Evolutionary conservation across 2,329 filamentous ascomycete species (phyloP).

Genomic region (Diaporthe citri): DNA sequence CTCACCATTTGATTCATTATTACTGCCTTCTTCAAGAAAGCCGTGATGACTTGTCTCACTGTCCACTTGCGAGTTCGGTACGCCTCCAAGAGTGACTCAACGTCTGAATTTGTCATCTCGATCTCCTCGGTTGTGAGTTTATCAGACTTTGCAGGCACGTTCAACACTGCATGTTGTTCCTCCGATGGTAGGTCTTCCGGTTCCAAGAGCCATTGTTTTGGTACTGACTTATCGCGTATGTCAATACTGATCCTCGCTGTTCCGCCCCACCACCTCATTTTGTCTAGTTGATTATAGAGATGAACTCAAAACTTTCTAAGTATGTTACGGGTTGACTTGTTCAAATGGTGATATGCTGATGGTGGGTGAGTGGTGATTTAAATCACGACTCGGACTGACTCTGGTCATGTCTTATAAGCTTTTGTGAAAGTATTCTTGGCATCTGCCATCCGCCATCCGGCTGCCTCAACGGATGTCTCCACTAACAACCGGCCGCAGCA

Average conservation of each 20-base stretch:
- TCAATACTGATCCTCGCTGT: conserved; percentile 50
- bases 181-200: conserved; percentile 45
- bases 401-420: not conserved
- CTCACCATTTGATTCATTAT: conserved; percentile 59
- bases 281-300: not conserved
- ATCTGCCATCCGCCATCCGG: not conserved
- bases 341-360: not conserved
- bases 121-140: conserved; percentile 52
- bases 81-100: conserved; percentile 46
- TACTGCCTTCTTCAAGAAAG: conserved; percentile 63
- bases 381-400: not conserved
- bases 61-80: conserved; percentile 44
- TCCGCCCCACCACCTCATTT: conserved; percentile 46
- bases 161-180: conserved; percentile 44
- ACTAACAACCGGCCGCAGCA: conserved; percentile 11
- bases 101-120: conserved; percentile 53
- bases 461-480: conserved; percentile 9
- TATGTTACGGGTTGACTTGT: not conserved
- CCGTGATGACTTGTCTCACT: conserved; percentile 54
- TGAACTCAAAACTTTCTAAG: not conserved
- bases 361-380: not conserved
- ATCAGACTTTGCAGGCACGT: conserved; percentile 45
- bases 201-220: conserved; percentile 50
- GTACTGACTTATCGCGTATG: conserved; percentile 51
- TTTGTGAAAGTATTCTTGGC: not conserved